Conservation (phyloP, 768 basidiomycete species). For the Phylloporus arenicola region DNA sequence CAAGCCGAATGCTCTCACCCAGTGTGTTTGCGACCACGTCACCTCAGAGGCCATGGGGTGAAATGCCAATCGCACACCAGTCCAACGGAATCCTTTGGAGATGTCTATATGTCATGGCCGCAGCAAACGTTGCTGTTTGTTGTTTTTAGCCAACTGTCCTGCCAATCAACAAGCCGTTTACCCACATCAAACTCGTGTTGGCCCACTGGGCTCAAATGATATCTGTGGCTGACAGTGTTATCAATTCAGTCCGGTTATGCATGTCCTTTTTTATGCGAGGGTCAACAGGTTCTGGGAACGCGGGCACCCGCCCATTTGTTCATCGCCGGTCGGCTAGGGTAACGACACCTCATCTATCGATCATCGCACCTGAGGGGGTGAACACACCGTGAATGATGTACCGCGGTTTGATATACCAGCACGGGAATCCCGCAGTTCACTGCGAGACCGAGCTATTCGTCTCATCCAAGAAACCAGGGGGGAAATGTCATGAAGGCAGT, state of each 20-base stretch:
- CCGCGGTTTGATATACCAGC: background rate
- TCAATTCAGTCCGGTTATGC: background rate
- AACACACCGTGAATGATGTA: background rate
- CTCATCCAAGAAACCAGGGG: background rate
- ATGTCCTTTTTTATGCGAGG: constrained; percentile 1
- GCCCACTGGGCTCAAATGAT: background rate
- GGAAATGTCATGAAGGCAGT: background rate
- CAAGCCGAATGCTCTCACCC: background rate
- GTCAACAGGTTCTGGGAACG: constrained; percentile 9
- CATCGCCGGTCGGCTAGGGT: background rate
- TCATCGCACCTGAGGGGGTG: background rate
- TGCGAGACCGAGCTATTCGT: background rate
- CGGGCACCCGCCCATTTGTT: background rate
- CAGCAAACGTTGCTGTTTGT: background rate
- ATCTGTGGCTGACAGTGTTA: background rate
- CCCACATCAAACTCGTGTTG: constrained; percentile 6
- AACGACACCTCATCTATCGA: background rate
- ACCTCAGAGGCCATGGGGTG: background rate
- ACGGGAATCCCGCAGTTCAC: background rate
- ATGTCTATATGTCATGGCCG: background rate
- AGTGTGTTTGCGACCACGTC: background rate
- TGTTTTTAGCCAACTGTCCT: background rate
- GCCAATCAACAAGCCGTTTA: background rate
- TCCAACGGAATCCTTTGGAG: background rate
- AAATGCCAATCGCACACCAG: background rate